These are phyloP conservation scores for Micromonas commoda DNA, from an alignment of 139 green algal species.

Conservation along the genomic window DNA sequence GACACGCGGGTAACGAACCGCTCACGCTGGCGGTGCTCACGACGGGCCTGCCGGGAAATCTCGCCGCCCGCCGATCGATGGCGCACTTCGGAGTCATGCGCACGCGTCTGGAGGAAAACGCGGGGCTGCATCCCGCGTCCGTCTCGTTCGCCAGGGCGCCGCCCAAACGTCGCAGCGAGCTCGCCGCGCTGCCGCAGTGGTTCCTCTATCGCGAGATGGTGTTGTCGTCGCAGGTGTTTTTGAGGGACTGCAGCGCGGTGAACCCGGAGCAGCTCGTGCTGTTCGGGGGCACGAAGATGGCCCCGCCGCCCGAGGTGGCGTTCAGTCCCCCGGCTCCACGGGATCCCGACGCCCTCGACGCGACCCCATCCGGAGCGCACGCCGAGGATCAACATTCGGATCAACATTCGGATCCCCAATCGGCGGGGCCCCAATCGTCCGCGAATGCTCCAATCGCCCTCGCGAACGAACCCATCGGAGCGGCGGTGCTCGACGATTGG, in stretches of 20 bases:
- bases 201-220: slow-evolving; percentile 30
- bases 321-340: not conserved
- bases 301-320: not conserved
- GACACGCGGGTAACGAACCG: slow-evolving; percentile 16
- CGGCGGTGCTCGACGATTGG: slow-evolving; percentile 6
- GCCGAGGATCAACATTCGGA: not conserved
- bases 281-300: slow-evolving; percentile 34
- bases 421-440: no score
- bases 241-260: slow-evolving; percentile 38
- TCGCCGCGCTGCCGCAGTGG: slow-evolving; percentile 1
- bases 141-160: slow-evolving; percentile 5
- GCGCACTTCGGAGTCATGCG: not conserved
- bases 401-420: no score
- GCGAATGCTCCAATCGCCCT: no score
- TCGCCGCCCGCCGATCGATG: slow-evolving; percentile 1
- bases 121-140: slow-evolving; percentile 12
- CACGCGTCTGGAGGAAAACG: not conserved
- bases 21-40: slow-evolving; percentile 28
- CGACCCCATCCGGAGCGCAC: not conserved
- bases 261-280: slow-evolving; percentile 37
- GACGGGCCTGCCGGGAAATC: slow-evolving; percentile 33
- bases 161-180: slow-evolving; percentile 3
- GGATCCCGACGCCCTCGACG: not conserved
- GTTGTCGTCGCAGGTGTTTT: slow-evolving; percentile 13
- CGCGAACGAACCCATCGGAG: no score